These are phyloP conservation scores for Neonothopanus nambi DNA, from an alignment of 1,284 basidiomycete species.

Conservation along the genomic window DNA sequence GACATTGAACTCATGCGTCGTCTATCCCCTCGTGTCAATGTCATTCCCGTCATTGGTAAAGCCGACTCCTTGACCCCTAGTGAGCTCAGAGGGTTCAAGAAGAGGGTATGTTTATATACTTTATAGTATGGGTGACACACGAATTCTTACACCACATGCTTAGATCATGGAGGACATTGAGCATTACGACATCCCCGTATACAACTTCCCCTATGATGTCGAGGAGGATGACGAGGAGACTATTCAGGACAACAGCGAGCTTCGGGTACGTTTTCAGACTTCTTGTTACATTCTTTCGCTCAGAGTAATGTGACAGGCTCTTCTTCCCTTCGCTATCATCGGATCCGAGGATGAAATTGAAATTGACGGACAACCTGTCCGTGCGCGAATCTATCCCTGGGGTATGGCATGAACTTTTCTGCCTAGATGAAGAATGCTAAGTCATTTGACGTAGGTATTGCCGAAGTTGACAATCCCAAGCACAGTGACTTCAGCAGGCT, in stretches of 20 bases:
- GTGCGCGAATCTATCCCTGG: constrained; percentile 97
- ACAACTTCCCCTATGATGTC: constrained; percentile 99
- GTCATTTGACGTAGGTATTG: constrained; percentile 43
- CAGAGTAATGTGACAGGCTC: constrained; percentile 47
- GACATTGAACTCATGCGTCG: constrained; percentile 99
- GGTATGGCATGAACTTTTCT: constrained; percentile 41
- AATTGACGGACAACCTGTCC: constrained; percentile 87
- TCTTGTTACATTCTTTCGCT: constrained; percentile 1
- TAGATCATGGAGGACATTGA: constrained; percentile 99
- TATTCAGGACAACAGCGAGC: constrained; percentile 95
- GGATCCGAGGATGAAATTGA: constrained; percentile 97
- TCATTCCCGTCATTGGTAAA: constrained; percentile 98
- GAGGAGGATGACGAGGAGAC: constrained; percentile 99
- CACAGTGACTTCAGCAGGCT: constrained; percentile 97
- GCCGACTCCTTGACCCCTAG: constrained; percentile 92
- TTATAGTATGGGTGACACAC: background rate
- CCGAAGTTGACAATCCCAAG: constrained; percentile 97
- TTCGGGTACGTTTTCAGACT: constrained; percentile 61
- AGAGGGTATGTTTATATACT: constrained; percentile 63
- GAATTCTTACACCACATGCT: background rate
- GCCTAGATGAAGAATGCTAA: too few species aligned
- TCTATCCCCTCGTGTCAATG: constrained; percentile 95
- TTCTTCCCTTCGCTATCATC: constrained; percentile 96
- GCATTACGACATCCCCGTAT: constrained; percentile 97
- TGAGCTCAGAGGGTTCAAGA: constrained; percentile 95